Evolutionary conservation across 2,329 filamentous ascomycete genomes (phyloP), one percentile per base, ranked within the genome.

Genomic region (Ambrosiella beaveri): DNA sequence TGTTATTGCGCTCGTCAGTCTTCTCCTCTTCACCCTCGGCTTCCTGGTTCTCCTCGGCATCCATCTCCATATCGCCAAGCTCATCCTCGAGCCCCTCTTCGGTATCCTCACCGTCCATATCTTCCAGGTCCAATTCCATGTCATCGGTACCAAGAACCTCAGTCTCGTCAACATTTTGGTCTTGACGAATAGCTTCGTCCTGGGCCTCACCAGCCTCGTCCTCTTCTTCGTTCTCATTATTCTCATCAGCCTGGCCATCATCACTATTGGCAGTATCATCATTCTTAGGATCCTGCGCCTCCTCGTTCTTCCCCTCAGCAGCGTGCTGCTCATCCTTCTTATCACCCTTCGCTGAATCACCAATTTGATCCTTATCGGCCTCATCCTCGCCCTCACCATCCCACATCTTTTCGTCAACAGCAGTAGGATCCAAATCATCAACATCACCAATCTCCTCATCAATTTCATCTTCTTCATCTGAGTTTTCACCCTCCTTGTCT

Each of bases 331-430:
- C 79, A 54, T 84, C 78, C 12, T 80, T 76, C 61, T 82, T 76
- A 65, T 86, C 75, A 0, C 83, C 84, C 65, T 87, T 83, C 17
- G 85, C 73, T 60, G 88, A 77, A 57, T 89, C 82, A 5, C 81
- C 84, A 65, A 88, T 75, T 65, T 88, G 85, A 50, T 96, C 86
- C 64, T 93, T 93, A 53, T 91, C 85, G 1, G 86, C 82, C 53
- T 90, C 82, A 50, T 90, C 78, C 49, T 88, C 84, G 57, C 85
- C 82, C 51, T 84, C 82, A 44, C 89, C 90, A 69, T 98, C 90
- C 93, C 93, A 98, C 79, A 97, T 89, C 75, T 97, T 98, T 72
- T 98, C 94, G 67, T 98, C 94, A 1, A 97, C 86, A 17, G 91
- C 87, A 13, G 82, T 86, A 11, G 88, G 85, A 64, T 95, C 91